phyloP scores from a whole-genome alignment of 306 rosid species.

The Styphnolobium japonicum region DNA sequence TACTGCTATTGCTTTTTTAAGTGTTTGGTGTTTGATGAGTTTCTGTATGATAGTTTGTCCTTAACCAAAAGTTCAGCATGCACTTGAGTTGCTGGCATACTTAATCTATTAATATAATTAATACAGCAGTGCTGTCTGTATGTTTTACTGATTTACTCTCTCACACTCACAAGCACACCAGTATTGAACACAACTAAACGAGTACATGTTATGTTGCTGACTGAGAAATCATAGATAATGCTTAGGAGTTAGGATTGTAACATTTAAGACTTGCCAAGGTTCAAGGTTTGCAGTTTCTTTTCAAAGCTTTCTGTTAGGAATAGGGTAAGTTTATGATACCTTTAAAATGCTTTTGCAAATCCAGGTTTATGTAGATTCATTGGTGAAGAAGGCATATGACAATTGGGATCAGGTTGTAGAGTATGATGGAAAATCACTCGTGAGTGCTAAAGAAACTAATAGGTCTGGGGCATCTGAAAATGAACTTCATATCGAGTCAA shows the following conservation, averaged over 20 bases:
- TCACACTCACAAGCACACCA: neutral
- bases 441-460: slow-evolving; percentile 47
- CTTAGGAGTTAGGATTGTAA: neutral
- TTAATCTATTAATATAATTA: slow-evolving; percentile 9
- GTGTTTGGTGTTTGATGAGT: neutral
- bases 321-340: slow-evolving; percentile 19
- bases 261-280: slow-evolving; percentile 9
- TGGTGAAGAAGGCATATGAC: slow-evolving; percentile 95
- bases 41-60: slow-evolving; percentile 4
- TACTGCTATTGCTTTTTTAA: neutral
- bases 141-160: slow-evolving; percentile 12
- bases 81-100: slow-evolving; percentile 13
- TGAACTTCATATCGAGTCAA: slow-evolving; percentile 49
- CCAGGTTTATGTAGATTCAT: slow-evolving; percentile 86
- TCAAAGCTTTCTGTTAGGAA: slow-evolving; percentile 9
- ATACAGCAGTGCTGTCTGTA: neutral
- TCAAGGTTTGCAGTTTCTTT: slow-evolving; percentile 2
- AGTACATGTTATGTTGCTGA: neutral
- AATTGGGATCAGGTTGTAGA: slow-evolving; percentile 89
- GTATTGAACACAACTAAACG: neutral
- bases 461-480: slow-evolving; percentile 43
- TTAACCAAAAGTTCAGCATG: neutral
- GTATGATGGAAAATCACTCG: slow-evolving; percentile 87
- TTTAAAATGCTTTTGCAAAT: slow-evolving; percentile 32
- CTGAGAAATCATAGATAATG: neutral